phyloP scores from a whole-genome alignment of 768 basidiomycete species.

The Russula ochroleuca region DNA sequence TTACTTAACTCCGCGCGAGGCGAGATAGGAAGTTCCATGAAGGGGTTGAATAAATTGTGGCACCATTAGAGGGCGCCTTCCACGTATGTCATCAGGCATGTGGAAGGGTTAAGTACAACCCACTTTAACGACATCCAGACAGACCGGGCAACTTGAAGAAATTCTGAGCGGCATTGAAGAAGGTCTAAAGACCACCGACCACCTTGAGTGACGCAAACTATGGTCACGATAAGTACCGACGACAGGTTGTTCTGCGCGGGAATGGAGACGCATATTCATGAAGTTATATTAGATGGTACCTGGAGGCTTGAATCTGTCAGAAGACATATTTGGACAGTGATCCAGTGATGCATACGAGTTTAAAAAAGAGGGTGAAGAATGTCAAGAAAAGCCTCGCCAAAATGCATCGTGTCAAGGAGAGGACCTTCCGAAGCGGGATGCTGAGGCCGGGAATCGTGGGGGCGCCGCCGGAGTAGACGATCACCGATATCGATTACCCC shows the following conservation, averaged over 20 bases:
- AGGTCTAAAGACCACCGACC: background rate
- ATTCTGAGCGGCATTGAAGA: background rate
- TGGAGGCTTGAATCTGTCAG: background rate
- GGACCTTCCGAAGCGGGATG: background rate
- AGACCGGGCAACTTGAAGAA: background rate
- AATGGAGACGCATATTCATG: too few relatives aligned
- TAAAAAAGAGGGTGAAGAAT: background rate
- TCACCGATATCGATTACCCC: background rate
- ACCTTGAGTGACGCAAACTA: background rate
- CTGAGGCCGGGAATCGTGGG: background rate
- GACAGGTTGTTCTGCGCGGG: too few relatives aligned
- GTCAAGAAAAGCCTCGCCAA: conserved; percentile 1
- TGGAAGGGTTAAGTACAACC: too few relatives aligned
- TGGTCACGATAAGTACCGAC: background rate
- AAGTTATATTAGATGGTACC: background rate
- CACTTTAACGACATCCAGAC: too few relatives aligned
- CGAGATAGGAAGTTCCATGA: too few relatives aligned
- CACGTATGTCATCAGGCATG: too few relatives aligned
- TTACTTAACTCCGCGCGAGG: too few relatives aligned
- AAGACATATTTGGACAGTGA: background rate
- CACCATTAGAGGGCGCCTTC: too few relatives aligned
- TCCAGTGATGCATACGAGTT: background rate
- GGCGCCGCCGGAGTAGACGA: background rate
- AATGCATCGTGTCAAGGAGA: background rate
- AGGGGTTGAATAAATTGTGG: too few relatives aligned